Percentiles rank a stretch among this genome's conserved stretches.
Evolutionary conservation across 2,329 filamentous ascomycete species (phyloP).

Genomic region (Trichoderma sp.): DNA sequence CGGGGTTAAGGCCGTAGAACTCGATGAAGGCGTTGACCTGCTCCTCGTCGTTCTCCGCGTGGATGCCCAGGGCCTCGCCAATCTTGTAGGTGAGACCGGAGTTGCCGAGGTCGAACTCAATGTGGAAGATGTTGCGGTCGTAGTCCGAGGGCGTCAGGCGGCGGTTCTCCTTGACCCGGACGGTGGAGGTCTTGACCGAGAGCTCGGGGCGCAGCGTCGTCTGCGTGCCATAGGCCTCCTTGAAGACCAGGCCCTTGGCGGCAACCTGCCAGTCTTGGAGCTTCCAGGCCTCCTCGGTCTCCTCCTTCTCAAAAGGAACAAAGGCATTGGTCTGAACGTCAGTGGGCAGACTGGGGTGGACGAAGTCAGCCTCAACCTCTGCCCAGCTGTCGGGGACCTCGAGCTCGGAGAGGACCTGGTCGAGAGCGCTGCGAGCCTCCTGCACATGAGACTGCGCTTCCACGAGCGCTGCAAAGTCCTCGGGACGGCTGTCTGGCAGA

Average conservation of each 20-base stretch:
- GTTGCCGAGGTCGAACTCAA: conserved; percentile 92
- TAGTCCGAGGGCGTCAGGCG: conserved; percentile 85
- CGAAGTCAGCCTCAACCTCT: conserved; percentile 60
- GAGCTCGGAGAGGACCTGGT: conserved; percentile 69
- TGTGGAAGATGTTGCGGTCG: conserved; percentile 99
- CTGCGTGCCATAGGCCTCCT: conserved; percentile 84
- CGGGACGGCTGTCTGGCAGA: conserved; percentile 63
- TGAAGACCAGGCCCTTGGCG: conserved; percentile 88
- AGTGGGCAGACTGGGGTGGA: conserved; percentile 57
- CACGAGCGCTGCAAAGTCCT: conserved; percentile 60
- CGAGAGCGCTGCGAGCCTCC: conserved; percentile 67
- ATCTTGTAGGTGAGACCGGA: conserved; percentile 96
- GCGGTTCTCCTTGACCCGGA: conserved; percentile 93
- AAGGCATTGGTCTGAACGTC: conserved; percentile 81
- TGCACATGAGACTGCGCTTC: conserved; percentile 56
- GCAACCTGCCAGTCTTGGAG: conserved; percentile 79
- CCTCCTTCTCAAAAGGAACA: conserved; percentile 73
- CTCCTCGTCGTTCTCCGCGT: conserved; percentile 85
- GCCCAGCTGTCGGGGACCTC: conserved; percentile 82
- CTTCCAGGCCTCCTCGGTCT: conserved; percentile 64
- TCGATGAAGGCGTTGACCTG: conserved; percentile 84
- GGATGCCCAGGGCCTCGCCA: conserved; percentile 93
- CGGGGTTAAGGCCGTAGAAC: conserved; percentile 80
- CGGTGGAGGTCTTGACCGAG: conserved; percentile 79
- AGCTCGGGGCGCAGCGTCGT: conserved; percentile 80